Percentiles rank a stretch among this genome's conserved stretches.
Conservation (phyloP, 306 rosid species). For the Quercus parvula region DNA sequence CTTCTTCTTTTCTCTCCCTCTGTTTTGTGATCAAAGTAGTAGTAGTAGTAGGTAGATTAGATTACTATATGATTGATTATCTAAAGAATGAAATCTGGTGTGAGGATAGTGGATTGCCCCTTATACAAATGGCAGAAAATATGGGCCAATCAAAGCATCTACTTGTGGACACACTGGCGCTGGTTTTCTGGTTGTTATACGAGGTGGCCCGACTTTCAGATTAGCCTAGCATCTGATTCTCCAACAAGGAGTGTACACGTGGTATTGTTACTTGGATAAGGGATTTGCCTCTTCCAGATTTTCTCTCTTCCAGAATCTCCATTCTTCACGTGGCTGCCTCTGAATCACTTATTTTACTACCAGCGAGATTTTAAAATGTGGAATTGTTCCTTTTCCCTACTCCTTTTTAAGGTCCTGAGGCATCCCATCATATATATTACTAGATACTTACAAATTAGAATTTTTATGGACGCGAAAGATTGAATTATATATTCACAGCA, state of each 20-base stretch:
- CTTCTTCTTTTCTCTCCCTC: not conserved
- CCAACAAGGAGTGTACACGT: constrained; percentile 68
- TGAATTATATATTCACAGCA: too few species aligned
- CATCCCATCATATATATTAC: too few species aligned
- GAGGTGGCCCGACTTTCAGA: constrained; percentile 35
- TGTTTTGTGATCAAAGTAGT: not conserved
- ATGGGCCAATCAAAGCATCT: constrained; percentile 34
- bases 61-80: constrained; percentile 3
- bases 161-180: constrained; percentile 24
- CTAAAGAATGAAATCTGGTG: constrained; percentile 8
- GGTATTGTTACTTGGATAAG: constrained; percentile 46
- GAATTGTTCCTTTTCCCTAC: too few species aligned
- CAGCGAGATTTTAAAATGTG: too few species aligned
- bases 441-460: too few species aligned
- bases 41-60: constrained; percentile 1
- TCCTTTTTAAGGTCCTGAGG: too few species aligned
- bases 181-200: constrained; percentile 42
- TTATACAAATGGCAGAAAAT: constrained; percentile 17
- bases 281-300: constrained; percentile 23
- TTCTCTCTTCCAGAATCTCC: not conserved
- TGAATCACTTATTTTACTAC: too few species aligned
- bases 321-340: constrained; percentile 20
- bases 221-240: constrained; percentile 56
- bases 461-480: too few species aligned
- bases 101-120: not conserved